Evolutionary conservation across 345 rosid genomes (phyloP), one percentile per base, ranked within the genome.

Genomic region (Hypericum perforatum): DNA sequence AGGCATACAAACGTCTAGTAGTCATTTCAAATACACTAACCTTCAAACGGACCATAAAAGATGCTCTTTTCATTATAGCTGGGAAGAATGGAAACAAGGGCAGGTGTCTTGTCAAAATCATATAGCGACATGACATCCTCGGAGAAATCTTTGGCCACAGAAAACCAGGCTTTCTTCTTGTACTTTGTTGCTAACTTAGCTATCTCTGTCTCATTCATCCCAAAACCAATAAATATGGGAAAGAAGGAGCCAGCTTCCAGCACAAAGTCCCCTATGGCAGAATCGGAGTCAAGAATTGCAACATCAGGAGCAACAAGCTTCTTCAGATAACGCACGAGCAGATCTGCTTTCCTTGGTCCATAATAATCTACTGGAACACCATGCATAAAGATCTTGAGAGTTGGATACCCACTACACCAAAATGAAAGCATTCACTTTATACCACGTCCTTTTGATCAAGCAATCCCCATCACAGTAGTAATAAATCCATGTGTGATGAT

Each of bases 41-140:
- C 97, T 80, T 92, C 97, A 66, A 85, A 85, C 29, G 97, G 98
- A 0, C 97, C 98, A 57, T 92, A 88, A 57, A 83, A 92, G 53
- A 75, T 65, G 49, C 67, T 77, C 57, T 64, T 77, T 66, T 88
- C 91, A 47, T 84, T 55, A 52, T 66, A 92, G 37, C 51, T 66
- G 9, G 86, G 98, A 64, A 78, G 97, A 46, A 77, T 50, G 32
- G 70, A 78, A 4, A 88, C 78, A 58, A 92, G 58, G 7, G 94
- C 86, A 15, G 98, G 98, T 58, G 74, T 76, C 70, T 82, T 92
- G 68, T 83, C 91, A 63, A 92, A 85, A 64, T 83, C 82, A 58
- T 77, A 78, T 3, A 66, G 54, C 16, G 76, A 67, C 97, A 80
- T 88, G 8, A 68, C 15, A 39, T 85, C 89, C 58, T 92, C 97